Base-by-base conservation (phyloP, 1,284 basidiomycete species). In the Xerocomus minutiporus region DNA sequence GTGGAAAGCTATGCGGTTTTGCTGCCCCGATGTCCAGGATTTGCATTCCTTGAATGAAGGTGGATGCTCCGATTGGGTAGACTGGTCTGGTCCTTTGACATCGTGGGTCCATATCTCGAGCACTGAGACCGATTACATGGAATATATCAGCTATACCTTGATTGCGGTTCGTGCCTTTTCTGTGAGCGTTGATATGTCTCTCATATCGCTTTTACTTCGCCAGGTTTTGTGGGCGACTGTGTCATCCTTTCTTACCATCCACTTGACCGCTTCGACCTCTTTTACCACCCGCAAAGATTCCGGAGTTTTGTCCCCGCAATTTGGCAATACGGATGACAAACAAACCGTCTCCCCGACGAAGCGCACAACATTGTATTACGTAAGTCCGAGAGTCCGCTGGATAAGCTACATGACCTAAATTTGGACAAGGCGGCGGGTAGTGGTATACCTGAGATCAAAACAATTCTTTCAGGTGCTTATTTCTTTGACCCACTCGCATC, bases 401-500 rank as follows among this genome's bases (percentile, higher is more conserved):
- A 47, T 53, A 29, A 35, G 57, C 53, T 48, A 60, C 59, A 54
- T 60, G 9, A 56, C 52, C 53, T 58, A 38, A 58, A 23, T 34
- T 48, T 51, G 28, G 25, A 26, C 60, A 90, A 65, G 85, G 96
- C 95, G 12, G 92, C 93, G 28, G 96, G 96, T 12, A 93, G 91
- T 63, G 96, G 96, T 57, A 96, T 98, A 53, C 94, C 95, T 0
- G 96, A 98, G 70, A 88, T 98, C 70, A 99, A 98, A 73, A 95
- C 93, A 1, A 97, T 98, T 53, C 77, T 99, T 36, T 94, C 92
- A 53, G 93, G 88, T 83, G 58, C 41, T 70, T 41, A 12, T 41
- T 46, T 55, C 34, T 12, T 57, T 52, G 5, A 25, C 46, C 26
- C 32, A 15, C 8, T 38, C 15, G 8, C 4, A 38, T 57, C 28